Conservation (phyloP, 1,284 basidiomycete genomes). For the Marasmius oreades region DNA sequence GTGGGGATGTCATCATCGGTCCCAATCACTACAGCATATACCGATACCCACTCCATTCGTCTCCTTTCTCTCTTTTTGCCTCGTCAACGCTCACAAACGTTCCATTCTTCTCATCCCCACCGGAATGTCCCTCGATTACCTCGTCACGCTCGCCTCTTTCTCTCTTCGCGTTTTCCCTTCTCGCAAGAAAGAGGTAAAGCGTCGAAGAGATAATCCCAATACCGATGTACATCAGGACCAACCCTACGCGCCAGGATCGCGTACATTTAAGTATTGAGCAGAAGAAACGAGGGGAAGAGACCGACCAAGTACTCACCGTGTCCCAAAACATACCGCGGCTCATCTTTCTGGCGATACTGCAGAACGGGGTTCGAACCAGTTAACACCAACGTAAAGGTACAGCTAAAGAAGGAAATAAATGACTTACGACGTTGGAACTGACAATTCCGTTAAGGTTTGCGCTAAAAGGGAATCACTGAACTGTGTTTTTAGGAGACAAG, state of each 20-base stretch:
- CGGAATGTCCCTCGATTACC: constrained; percentile 45
- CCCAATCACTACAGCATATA: constrained; percentile 33
- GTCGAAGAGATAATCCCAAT: constrained; percentile 56
- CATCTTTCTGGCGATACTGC: constrained; percentile 62
- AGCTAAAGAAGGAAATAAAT: no score
- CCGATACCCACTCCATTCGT: constrained; percentile 57
- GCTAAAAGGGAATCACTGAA: constrained; percentile 30
- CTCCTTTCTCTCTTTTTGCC: constrained; percentile 54
- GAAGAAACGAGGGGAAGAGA: constrained; percentile 7
- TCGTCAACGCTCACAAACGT: constrained; percentile 44
- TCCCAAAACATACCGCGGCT: constrained; percentile 70
- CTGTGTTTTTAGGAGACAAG: background rate
- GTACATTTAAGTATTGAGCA: no score
- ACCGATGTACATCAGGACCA: constrained; percentile 69
- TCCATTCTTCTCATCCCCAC: constrained; percentile 37
- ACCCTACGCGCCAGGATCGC: constrained; percentile 23
- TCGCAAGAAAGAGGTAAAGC: constrained; percentile 44
- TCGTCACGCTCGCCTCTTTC: constrained; percentile 67
- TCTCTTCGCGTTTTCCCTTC: constrained; percentile 57
- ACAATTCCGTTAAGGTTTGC: constrained; percentile 72
- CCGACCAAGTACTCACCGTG: constrained; percentile 36
- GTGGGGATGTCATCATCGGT: background rate
- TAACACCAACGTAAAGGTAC: background rate
- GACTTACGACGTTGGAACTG: constrained; percentile 62
- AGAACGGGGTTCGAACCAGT: constrained; percentile 2